phyloP scores from a whole-genome alignment of 202 grass and related monocot species.

The Cymbopogon flexuosus region DNA sequence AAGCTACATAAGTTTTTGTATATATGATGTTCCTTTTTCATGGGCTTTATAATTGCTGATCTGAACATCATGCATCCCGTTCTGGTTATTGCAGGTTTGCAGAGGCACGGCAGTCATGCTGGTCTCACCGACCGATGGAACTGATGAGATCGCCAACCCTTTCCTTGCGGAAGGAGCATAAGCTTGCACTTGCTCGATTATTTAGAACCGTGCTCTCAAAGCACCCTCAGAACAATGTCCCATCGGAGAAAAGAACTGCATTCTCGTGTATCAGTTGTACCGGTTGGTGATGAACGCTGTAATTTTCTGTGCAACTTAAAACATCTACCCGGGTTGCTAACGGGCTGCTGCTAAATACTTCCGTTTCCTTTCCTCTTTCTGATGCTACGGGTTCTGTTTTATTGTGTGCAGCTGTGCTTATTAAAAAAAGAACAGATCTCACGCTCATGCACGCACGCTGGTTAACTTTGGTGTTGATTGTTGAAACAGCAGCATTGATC shows the following conservation, averaged over 20 bases:
- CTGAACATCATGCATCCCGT: neutral
- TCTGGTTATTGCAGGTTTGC: constrained; percentile 56
- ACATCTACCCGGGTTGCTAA: neutral
- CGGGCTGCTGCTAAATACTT: neutral
- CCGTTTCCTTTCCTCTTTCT: neutral
- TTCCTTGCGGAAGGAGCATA: constrained; percentile 71
- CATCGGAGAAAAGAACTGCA: neutral
- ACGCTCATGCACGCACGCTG: too few species aligned
- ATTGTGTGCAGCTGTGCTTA: too few species aligned
- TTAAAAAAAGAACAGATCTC: too few species aligned
- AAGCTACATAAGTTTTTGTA: neutral
- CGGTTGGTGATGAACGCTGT: neutral
- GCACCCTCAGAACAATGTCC: neutral
- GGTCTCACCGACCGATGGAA: constrained; percentile 86
- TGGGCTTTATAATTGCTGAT: neutral
- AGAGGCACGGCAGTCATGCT: constrained; percentile 88
- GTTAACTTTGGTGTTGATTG: too few species aligned
- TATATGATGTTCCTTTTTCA: neutral
- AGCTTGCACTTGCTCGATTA: neutral
- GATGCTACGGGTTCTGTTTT: neutral
- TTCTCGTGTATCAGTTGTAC: neutral
- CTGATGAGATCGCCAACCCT: constrained; percentile 84
- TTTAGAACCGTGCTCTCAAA: neutral
- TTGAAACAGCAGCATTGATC: too few species aligned
- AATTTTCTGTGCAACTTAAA: constrained; percentile 1